Percentiles rank a stretch among this genome's conserved stretches.
Evolutionary conservation across 2,329 filamentous ascomycete species (phyloP).

Genomic region (Colletotrichum kahawae): DNA sequence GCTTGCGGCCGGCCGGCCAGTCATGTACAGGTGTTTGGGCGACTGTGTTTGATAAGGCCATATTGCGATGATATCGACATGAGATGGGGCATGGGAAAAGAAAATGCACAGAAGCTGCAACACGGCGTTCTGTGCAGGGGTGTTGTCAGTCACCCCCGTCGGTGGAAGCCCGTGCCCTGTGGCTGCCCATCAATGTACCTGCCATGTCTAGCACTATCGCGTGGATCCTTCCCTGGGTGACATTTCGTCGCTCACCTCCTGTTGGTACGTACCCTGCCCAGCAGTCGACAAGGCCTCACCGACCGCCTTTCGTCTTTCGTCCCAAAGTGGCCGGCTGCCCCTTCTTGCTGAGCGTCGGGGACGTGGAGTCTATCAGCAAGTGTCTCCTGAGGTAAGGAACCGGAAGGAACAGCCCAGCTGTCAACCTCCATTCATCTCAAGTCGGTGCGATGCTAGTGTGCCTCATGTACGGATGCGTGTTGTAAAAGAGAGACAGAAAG

Average conservation of each 20-base stretch:
- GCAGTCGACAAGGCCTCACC: neutral
- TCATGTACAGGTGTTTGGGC: neutral
- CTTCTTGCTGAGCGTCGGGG: neutral
- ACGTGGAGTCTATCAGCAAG: neutral
- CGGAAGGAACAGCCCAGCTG: neutral
- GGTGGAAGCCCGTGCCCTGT: conserved; percentile 8
- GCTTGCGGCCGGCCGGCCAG: neutral
- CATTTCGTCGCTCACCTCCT: neutral
- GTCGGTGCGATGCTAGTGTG: neutral
- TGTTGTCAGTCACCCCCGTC: neutral
- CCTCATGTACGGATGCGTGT: neutral
- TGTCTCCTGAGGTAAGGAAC: neutral
- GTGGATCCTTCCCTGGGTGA: neutral
- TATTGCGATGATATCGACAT: neutral
- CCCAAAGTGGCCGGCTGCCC: neutral
- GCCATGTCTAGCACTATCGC: conserved; percentile 20
- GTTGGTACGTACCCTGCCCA: neutral
- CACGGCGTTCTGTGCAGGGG: conserved; percentile 14
- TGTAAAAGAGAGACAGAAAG: neutral
- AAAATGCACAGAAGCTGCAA: conserved; percentile 8
- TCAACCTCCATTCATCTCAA: neutral
- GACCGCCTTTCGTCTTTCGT: conserved; percentile 5
- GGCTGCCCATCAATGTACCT: conserved; percentile 11
- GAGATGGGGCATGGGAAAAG: neutral
- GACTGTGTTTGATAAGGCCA: neutral